Evolutionary conservation across 1,284 basidiomycete species (phyloP).

Genomic region (Boletus mariae): DNA sequence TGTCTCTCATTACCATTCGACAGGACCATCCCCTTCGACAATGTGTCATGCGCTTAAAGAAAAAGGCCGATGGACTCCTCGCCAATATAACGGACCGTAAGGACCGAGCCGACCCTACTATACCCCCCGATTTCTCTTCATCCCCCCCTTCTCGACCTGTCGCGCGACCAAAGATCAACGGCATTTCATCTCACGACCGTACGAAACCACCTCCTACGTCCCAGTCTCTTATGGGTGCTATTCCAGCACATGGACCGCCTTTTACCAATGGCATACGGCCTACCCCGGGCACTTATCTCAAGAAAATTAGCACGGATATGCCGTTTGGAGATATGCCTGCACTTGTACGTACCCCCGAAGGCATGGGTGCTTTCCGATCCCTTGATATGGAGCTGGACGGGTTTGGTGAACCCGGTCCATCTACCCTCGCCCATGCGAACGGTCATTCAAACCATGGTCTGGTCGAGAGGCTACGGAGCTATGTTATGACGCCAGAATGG

Average conservation of each 20-base stretch:
- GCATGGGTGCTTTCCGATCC: conserved; percentile 64
- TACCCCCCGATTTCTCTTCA: conserved; percentile 30
- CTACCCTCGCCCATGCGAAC: conserved; percentile 31
- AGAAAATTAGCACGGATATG: conserved; percentile 32
- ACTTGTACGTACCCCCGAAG: conserved; percentile 71
- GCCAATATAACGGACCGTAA: conserved; percentile 86
- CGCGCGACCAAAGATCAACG: conserved; percentile 31
- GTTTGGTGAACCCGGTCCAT: conserved; percentile 31
- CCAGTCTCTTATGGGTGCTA: conserved; percentile 7
- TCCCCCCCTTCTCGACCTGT: conserved; percentile 21
- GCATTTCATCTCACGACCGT: conserved; percentile 22
- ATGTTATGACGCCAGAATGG: conserved; percentile 39
- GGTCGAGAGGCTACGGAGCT: conserved; percentile 19
- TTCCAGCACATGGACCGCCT: conserved; percentile 12
- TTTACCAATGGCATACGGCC: conserved; percentile 19
- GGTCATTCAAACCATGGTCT: conserved; percentile 22
- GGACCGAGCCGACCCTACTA: conserved; percentile 66
- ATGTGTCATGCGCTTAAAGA: conserved; percentile 71
- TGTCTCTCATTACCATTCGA: conserved; percentile 20
- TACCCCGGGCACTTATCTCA: conserved; percentile 6
- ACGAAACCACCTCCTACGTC: conserved; percentile 11
- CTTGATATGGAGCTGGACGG: conserved; percentile 48
- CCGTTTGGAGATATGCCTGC: conserved; percentile 67
- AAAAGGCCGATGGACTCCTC: conserved; percentile 80
- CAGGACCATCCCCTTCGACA: conserved; percentile 75